These are phyloP conservation scores for Elsinoe arachidis DNA, from an alignment of 2,329 filamentous ascomycete genomes.

Conservation along the genomic window DNA sequence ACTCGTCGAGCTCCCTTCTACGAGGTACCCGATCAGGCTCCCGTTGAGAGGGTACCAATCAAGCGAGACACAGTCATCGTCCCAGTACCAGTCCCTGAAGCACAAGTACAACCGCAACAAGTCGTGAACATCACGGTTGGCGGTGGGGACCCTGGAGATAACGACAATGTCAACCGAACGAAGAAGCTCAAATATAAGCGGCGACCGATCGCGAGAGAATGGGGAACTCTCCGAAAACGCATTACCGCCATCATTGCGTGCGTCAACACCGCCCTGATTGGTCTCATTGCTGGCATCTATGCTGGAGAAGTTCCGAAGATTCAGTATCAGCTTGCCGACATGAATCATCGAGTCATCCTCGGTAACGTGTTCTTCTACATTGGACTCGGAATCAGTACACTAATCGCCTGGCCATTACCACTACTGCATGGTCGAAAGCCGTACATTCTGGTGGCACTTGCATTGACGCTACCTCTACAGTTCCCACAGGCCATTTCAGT, in stretches of 20 bases:
- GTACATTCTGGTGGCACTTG: conserved; percentile 62
- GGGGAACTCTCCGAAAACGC: conserved; percentile 58
- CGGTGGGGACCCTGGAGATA: background rate
- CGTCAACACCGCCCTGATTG: conserved; percentile 62
- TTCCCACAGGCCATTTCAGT: conserved; percentile 67
- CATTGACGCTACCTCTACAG: conserved; percentile 61
- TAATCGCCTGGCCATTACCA: conserved; percentile 65
- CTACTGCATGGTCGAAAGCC: conserved; percentile 69
- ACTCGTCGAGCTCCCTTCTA: background rate
- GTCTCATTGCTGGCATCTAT: conserved; percentile 65
- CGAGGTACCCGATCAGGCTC: background rate
- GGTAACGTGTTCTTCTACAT: conserved; percentile 67
- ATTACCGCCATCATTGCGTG: conserved; percentile 62
- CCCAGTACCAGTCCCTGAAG: background rate
- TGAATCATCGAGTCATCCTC: conserved; percentile 57
- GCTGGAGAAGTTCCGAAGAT: conserved; percentile 71
- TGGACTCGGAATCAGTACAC: conserved; percentile 60
- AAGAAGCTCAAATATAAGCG: conserved; percentile 30
- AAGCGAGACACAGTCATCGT: background rate
- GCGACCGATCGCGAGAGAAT: conserved; percentile 64
- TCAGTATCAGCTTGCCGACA: conserved; percentile 66
- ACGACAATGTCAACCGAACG: background rate
- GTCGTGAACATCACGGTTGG: background rate
- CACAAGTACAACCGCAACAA: background rate
- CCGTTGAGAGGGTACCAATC: background rate